Conservation (phyloP, 2,329 filamentous ascomycete species). For the Rutstroemia sp. region DNA sequence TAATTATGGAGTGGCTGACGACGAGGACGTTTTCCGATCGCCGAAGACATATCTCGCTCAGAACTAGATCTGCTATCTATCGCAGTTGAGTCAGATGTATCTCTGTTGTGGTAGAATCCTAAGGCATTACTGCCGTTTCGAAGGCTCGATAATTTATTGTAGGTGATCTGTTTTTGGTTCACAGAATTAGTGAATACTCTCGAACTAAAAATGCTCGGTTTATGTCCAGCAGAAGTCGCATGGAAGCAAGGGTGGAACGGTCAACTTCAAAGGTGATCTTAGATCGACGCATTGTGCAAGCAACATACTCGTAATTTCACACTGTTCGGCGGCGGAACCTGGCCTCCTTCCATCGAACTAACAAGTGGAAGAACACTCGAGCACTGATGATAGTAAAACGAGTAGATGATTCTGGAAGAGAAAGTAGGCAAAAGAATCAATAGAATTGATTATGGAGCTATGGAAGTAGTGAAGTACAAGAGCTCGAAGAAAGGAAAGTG, state of each 20-base stretch:
- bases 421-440: too few species aligned
- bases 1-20: conserved; percentile 12
- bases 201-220: not conserved
- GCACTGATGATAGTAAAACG: too few species aligned
- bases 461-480: too few species aligned
- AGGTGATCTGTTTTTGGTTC: conserved; percentile 33
- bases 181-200: not conserved
- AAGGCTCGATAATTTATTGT: conserved; percentile 36
- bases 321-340: not conserved
- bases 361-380: too few species aligned
- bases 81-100: conserved; percentile 12
- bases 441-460: too few species aligned
- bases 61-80: conserved; percentile 9
- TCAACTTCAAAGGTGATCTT: not conserved
- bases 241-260: not conserved
- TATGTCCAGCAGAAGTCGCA: not conserved
- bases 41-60: conserved; percentile 13
- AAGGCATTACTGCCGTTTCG: conserved; percentile 41
- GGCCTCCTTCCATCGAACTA: too few species aligned
- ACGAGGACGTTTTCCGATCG: conserved; percentile 19
- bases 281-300: too few species aligned
- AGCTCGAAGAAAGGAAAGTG: too few species aligned
- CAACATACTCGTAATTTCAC: not conserved
- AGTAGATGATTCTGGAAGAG: too few species aligned
- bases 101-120: conserved; percentile 31